Percentiles rank a stretch among this genome's conserved stretches.
phyloP scores from a whole-genome alignment of 371 early-diverging fungal genomes.

The Mucor plumbeus region DNA sequence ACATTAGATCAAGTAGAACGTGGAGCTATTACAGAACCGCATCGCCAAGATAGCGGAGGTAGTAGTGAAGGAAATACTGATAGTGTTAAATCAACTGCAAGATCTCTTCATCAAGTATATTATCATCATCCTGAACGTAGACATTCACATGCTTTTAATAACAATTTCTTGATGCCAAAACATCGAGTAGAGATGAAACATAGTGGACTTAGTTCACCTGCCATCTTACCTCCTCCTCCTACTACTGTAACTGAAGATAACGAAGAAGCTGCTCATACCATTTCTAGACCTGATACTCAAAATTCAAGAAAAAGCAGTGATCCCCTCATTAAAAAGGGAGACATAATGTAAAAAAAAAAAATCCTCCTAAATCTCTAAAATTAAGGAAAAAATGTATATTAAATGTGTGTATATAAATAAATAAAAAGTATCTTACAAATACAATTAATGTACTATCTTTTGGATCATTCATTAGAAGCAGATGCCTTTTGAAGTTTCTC shows the following conservation, averaged over 20 bases:
- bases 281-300: slow-evolving; percentile 14
- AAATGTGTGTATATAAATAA: no score
- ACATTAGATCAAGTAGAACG: slow-evolving; percentile 12
- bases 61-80: neutral
- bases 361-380: neutral
- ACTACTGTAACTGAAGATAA: neutral
- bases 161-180: neutral
- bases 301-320: slow-evolving; percentile 16
- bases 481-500: no score
- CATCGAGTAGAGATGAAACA: neutral
- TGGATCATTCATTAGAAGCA: no score
- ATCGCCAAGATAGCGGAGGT: neutral
- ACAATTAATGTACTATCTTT: no score
- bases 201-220: slow-evolving; percentile 9
- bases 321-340: slow-evolving; percentile 11
- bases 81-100: slow-evolving; percentile 7
- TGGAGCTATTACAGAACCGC: neutral
- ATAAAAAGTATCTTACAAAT: no score
- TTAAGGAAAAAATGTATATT: neutral
- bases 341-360: neutral
- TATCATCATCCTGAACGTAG: slow-evolving; percentile 30
- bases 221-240: neutral
- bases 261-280: slow-evolving; percentile 1
- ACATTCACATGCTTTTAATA: neutral
- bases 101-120: slow-evolving; percentile 16